Base-by-base conservation (phyloP, 192 early-diverging fungal genomes). In the Backusella tuberculispora region DNA sequence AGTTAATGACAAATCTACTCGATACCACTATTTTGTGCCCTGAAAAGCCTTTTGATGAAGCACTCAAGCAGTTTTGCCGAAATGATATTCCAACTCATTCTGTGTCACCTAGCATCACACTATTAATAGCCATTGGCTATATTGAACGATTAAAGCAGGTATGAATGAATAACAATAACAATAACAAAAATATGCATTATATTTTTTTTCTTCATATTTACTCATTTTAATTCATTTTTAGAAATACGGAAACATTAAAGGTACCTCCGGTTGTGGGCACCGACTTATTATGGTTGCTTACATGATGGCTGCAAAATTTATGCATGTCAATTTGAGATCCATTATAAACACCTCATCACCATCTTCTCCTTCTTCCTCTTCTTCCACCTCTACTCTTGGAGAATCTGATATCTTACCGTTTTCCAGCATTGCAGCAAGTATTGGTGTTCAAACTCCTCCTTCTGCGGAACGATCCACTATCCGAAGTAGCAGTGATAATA, bases 221-320 rank as follows among this genome's bases (percentile, higher is more conserved):
- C 4, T n/a, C 13, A 40, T 48, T 0, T 9, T 19, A 60, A 47
- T 71, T 45, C 41, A 48, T 44, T 72, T 72, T 21, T 80, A 84
- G 83, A 84, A 81, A 78, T 83, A 85, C 56, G 71, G 76, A 13
- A 80, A 78, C 17, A 79, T 80, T 6, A 82, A 81, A 46, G 83
- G 85, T 2, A 81, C 84, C 34, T 63, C 76, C 13, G 85, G 85
- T 29, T 85, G 81, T 69, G 83, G 82, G 14, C 83, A 81, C 8
- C 75, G 85, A 0, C 68, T 87, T 12, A 85, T 87, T 21, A 72
- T 87, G 24, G 84, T 84, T 4, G 85, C 85, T 2, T 87, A 85
- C 53, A 84, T 84, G 69, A 80, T 87, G 64, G 84, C 83, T 6
- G 78, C 83, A 17, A 87, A 87, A 43, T 81, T 73, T 53, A 73